Evolutionary conservation across 2,329 filamentous ascomycete species (phyloP).

Genomic region (Alternaria brassicicola): DNA sequence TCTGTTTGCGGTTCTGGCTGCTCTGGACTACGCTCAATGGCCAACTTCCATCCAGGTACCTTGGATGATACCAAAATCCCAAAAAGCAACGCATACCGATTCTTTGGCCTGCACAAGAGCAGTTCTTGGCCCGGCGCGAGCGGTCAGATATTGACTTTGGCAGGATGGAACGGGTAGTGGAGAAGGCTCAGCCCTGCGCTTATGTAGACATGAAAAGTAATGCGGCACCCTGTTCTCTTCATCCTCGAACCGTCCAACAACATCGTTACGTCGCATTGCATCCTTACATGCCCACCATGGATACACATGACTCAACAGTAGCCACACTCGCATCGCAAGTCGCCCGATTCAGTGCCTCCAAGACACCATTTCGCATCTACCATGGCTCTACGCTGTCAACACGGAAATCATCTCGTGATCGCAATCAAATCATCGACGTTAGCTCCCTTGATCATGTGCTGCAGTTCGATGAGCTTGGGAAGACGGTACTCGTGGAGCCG

Average conservation of each 20-base stretch:
- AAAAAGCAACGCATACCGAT: background rate
- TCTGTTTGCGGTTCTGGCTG: background rate
- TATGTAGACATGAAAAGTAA: slow-evolving; percentile 19
- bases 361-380: slow-evolving; percentile 60
- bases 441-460: slow-evolving; percentile 57
- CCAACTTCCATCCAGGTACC: background rate
- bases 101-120: slow-evolving; percentile 2
- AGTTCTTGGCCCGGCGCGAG: slow-evolving; percentile 2
- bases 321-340: slow-evolving; percentile 44
- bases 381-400: slow-evolving; percentile 65
- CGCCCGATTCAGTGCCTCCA: slow-evolving; percentile 52
- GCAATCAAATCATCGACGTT: slow-evolving; percentile 56
- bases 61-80: background rate
- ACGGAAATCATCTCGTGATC: slow-evolving; percentile 50
- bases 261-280: background rate
- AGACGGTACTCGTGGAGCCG: slow-evolving; percentile 65
- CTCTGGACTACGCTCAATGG: background rate
- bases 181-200: slow-evolving; percentile 35
- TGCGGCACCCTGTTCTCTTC: slow-evolving; percentile 9
- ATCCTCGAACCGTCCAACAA: background rate
- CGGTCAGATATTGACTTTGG: slow-evolving; percentile 10
- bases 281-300: slow-evolving; percentile 24
- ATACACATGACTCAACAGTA: slow-evolving; percentile 35
- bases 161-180: slow-evolving; percentile 26
- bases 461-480: slow-evolving; percentile 49